Base-by-base conservation (phyloP, 257 asterid species). In the Vinca minor region DNA sequence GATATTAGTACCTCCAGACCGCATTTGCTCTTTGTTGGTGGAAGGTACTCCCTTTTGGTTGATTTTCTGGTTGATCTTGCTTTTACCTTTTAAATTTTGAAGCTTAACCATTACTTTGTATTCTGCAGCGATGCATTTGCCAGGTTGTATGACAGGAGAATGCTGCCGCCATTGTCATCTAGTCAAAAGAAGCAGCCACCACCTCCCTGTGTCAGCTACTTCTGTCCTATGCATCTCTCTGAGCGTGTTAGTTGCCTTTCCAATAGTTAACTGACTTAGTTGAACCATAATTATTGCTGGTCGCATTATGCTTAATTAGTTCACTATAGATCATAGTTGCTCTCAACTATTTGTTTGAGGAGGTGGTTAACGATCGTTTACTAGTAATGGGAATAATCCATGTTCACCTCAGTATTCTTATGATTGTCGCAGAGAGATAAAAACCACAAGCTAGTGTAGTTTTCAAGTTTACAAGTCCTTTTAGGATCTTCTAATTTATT, bases 141-240 rank as follows among this genome's bases (percentile, higher is more conserved):
- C 41, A 96, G 99, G 66, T 57, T 93, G 70, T 93, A 93, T 74
- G 99, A 93, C 77, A 85, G 99, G 76, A 67, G 99, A 77, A 93
- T 93, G 99, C 84, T 93, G 74, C 97, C 97, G 25, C 92, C 96
- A 34, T 72, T 93, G 52, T 89, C 99, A 67, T 89, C 97, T 69
- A 87, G 95, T 79, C 94, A 77, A 81, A 76, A 84, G 64, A 93
- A 77, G 79, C 72, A 76, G 77, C 77, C 92, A 42, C 89, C 97
- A 52, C 97, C 99, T 73, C 94, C 86, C 48, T 89, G 97, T 69
- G 94, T 93, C 75, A 82, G 84, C 83, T 89, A 87, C 74, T 83
- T 84, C 73, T 89, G 99, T 73, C 99, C 99, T 23, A 89, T 87
- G 96, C 99, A 93, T 81, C 95, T 93, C 38, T 83, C 96, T 39